Conservation (phyloP, 2,329 filamentous ascomycete species). For the Fusarium pseudograminearum region DNA sequence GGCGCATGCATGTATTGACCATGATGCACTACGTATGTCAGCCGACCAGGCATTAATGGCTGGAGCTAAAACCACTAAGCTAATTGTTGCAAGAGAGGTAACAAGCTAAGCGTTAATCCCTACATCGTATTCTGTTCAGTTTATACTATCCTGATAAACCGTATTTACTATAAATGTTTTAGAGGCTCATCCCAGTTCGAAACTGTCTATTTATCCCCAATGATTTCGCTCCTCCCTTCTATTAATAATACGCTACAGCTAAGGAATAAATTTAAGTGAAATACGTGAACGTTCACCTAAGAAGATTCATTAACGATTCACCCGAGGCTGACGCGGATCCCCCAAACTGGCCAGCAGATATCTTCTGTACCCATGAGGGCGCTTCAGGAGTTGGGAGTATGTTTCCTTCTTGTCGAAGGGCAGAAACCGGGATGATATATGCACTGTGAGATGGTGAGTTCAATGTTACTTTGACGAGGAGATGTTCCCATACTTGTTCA, state of each 20-base stretch:
- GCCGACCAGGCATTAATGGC: not conserved
- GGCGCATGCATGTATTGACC: not conserved
- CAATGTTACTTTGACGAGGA: not conserved
- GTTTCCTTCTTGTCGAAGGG: not conserved
- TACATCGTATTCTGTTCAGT: no score
- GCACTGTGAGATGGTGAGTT: not conserved
- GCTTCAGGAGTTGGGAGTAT: not conserved
- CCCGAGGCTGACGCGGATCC: not conserved
- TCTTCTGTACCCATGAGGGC: not conserved
- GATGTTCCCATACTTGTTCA: not conserved
- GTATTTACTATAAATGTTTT: not conserved
- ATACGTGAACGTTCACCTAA: not conserved
- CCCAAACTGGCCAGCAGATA: accelerated
- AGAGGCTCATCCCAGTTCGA: not conserved
- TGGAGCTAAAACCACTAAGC: not conserved
- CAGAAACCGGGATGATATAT: not conserved
- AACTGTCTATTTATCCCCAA: not conserved
- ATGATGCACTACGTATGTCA: not conserved
- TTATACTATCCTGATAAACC: no score
- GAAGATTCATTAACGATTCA: not conserved
- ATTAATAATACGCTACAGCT: not conserved
- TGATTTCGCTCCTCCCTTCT: not conserved
- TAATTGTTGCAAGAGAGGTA: not conserved
- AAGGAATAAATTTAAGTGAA: not conserved
- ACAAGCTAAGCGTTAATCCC: no score